Conservation (phyloP, 2,329 filamentous ascomycete species). For the Cercospora brassicicola region DNA sequence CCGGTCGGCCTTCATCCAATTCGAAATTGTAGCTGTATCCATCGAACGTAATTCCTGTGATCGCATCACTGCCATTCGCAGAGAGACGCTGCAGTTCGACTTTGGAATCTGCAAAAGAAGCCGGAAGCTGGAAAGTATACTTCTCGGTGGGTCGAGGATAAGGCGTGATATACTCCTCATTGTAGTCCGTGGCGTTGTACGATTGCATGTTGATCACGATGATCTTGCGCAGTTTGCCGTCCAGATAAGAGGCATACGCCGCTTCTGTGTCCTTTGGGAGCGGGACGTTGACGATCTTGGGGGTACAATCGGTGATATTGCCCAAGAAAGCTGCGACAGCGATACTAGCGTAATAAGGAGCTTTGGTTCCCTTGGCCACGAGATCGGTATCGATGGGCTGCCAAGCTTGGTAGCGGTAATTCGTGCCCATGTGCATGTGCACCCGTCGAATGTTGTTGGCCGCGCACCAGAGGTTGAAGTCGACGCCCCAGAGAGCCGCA, state of each 20-base stretch:
- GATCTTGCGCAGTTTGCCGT: slow-evolving; percentile 49
- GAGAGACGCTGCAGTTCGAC: slow-evolving; percentile 52
- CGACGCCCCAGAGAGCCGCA: slow-evolving; percentile 64
- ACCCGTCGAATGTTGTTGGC: slow-evolving; percentile 57
- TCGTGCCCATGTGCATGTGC: slow-evolving; percentile 65
- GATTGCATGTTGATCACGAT: slow-evolving; percentile 59
- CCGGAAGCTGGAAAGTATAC: slow-evolving; percentile 49
- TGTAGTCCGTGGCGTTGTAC: slow-evolving; percentile 52
- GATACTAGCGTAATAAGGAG: slow-evolving; percentile 65
- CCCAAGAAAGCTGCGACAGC: slow-evolving; percentile 59
- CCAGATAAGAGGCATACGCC: slow-evolving; percentile 59
- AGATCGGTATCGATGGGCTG: slow-evolving; percentile 57
- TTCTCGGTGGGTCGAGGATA: slow-evolving; percentile 38
- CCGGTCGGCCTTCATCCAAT: slow-evolving; percentile 55
- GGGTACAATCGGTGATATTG: slow-evolving; percentile 40
- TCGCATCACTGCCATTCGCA: slow-evolving; percentile 65
- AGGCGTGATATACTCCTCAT: slow-evolving; percentile 48
- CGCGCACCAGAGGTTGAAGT: slow-evolving; percentile 62
- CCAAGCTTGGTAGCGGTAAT: slow-evolving; percentile 63
- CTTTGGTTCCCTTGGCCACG: slow-evolving; percentile 57
- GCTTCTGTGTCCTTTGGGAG: slow-evolving; percentile 47
- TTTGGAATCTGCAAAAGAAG: slow-evolving; percentile 26
- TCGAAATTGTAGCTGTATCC: slow-evolving; percentile 64
- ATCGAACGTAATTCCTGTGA: slow-evolving; percentile 62
- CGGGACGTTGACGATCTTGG: slow-evolving; percentile 51